Conservation (phyloP, 805 yeast species). For the Wickerhamiella nectarea region DNA sequence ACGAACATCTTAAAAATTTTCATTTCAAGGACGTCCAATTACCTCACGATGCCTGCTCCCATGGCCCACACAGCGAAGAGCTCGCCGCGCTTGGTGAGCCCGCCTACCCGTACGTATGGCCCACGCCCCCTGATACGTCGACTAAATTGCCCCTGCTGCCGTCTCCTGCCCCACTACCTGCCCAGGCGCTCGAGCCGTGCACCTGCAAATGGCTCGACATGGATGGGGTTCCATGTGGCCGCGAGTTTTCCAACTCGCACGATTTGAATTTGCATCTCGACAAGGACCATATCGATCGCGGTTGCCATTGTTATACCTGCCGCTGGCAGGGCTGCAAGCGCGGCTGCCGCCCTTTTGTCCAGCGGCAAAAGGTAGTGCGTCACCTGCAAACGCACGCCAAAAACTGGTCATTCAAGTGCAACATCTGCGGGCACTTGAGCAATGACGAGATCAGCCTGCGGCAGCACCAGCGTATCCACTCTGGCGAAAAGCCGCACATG, state of each 20-base stretch:
- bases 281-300: slow-evolving; percentile 55
- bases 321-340: slow-evolving; percentile 70
- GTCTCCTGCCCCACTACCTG: not conserved
- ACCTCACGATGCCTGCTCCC: slow-evolving; percentile 16
- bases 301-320: slow-evolving; percentile 71
- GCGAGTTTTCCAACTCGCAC: slow-evolving; percentile 37
- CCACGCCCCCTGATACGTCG: not conserved
- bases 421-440: slow-evolving; percentile 52
- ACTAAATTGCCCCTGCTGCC: not conserved
- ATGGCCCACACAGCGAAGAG: not conserved
- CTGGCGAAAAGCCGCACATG: slow-evolving; percentile 76
- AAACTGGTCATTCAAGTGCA: slow-evolving; percentile 66
- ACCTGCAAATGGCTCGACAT: slow-evolving; percentile 30
- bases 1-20: slow-evolving; percentile 17
- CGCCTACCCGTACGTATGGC: not conserved
- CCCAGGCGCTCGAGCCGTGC: slow-evolving; percentile 8
- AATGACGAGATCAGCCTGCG: slow-evolving; percentile 64
- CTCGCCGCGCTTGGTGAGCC: not conserved
- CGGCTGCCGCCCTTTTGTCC: slow-evolving; percentile 46
- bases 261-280: slow-evolving; percentile 62
- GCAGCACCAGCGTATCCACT: slow-evolving; percentile 74
- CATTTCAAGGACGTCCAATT: slow-evolving; percentile 22
- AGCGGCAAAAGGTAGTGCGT: slow-evolving; percentile 72
- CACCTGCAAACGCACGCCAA: slow-evolving; percentile 84
- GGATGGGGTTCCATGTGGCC: slow-evolving; percentile 34